Percentiles rank a stretch among this genome's conserved stretches.
Conservation (phyloP, 306 rosid genomes). For the Medicago truncatula region DNA sequence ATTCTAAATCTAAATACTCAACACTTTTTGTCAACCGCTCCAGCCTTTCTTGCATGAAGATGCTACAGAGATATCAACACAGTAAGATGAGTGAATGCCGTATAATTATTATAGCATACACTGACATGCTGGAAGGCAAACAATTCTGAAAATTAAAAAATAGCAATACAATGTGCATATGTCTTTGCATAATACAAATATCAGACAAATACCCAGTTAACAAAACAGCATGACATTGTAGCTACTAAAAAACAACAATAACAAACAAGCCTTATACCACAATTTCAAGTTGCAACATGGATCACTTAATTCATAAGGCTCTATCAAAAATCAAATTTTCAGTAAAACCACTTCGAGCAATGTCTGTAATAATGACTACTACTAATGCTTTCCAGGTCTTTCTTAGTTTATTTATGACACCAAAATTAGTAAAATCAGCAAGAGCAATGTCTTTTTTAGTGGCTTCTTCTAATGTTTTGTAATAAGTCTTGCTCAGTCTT, state of each 20-base stretch:
- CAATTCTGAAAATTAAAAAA: conserved; percentile 13
- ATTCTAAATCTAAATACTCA: conserved; percentile 66
- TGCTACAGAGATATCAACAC: conserved; percentile 68
- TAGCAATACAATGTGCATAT: neutral
- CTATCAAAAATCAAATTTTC: conserved; percentile 10
- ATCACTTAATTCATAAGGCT: conserved; percentile 29
- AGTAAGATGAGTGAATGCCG: conserved; percentile 38
- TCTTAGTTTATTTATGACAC: neutral
- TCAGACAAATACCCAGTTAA: conserved; percentile 27
- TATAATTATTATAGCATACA: conserved; percentile 30
- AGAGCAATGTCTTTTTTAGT: neutral
- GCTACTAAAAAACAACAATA: conserved; percentile 31
- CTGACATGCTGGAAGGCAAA: conserved; percentile 29
- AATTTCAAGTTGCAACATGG: conserved; percentile 1
- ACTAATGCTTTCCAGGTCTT: neutral
- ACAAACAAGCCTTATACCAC: conserved; percentile 12
- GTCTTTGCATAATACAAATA: conserved; percentile 19
- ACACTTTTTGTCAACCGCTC: conserved; percentile 78
- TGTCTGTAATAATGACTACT: neutral
- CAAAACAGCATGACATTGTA: conserved; percentile 26
- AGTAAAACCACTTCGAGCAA: conserved; percentile 12
- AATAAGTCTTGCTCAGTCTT: neutral
- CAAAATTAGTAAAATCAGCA: neutral
- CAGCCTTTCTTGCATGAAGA: conserved; percentile 94
- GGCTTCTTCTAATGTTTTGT: conserved; percentile 10